These are phyloP conservation scores for Drechmeria coniospora DNA, from an alignment of 2,329 filamentous ascomycete genomes.

Conservation along the genomic window DNA sequence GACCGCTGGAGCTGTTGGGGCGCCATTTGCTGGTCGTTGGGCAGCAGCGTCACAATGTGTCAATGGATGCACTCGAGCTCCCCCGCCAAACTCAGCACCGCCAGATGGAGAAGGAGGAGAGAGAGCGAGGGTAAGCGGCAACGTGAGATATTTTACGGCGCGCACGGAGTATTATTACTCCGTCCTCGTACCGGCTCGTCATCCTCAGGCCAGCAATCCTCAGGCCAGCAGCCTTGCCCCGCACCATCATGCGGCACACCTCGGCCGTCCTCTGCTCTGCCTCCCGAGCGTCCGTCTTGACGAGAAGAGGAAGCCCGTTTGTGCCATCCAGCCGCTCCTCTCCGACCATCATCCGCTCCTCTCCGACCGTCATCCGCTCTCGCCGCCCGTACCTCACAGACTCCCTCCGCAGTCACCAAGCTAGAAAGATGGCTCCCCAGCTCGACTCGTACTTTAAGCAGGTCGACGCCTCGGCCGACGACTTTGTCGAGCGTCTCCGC, in stretches of 20 bases:
- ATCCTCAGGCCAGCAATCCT: too few relatives aligned
- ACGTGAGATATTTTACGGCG: neutral
- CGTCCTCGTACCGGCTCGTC: too few relatives aligned
- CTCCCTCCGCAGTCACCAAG: conserved; percentile 40
- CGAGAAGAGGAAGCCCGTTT: conserved; percentile 9
- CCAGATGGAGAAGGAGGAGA: conserved; percentile 4
- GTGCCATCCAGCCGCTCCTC: conserved; percentile 9
- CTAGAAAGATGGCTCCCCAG: conserved; percentile 72
- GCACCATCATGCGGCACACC: conserved; percentile 23
- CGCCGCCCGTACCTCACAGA: conserved; percentile 34
- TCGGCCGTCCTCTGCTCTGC: conserved; percentile 10
- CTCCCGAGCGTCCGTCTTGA: conserved; percentile 6
- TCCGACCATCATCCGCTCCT: too few relatives aligned
- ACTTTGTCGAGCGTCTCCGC: conserved; percentile 80
- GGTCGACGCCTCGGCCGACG: conserved; percentile 63
- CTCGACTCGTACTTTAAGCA: conserved; percentile 87
- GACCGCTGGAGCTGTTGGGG: neutral
- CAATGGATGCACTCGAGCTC: conserved; percentile 4
- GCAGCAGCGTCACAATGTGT: neutral
- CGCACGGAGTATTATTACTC: too few relatives aligned
- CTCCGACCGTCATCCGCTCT: conserved; percentile 4
- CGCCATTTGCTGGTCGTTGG: conserved; percentile 1
- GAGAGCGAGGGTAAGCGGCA: neutral
- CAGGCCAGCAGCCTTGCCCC: conserved; percentile 22
- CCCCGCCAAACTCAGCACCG: conserved; percentile 10